phyloP scores from a whole-genome alignment of 2,329 filamentous ascomycete genomes.

The Macroventuria anomochaeta region DNA sequence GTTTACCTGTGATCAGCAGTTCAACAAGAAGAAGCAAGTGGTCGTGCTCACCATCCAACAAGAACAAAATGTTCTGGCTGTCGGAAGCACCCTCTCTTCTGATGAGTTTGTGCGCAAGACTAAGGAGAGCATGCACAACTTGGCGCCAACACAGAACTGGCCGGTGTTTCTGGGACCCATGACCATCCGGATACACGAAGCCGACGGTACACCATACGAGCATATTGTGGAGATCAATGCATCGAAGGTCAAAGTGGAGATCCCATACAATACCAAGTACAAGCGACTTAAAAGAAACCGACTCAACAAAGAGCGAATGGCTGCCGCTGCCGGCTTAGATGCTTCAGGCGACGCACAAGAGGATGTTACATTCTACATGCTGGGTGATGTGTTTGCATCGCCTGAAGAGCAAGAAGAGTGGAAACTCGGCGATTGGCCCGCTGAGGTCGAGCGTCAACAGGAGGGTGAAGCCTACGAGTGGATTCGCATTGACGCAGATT shows the following conservation, averaged over 20 bases:
- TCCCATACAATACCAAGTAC: slow-evolving; percentile 99
- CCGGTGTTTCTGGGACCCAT: slow-evolving; percentile 93
- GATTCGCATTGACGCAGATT: slow-evolving; percentile 97
- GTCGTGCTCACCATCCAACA: slow-evolving; percentile 92
- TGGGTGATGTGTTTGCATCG: slow-evolving; percentile 87
- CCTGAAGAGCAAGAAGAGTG: slow-evolving; percentile 83
- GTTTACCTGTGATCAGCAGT: slow-evolving; percentile 84
- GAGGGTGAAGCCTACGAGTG: slow-evolving; percentile 97
- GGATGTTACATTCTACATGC: slow-evolving; percentile 84
- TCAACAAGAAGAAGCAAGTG: slow-evolving; percentile 97
- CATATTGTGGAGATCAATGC: slow-evolving; percentile 97
- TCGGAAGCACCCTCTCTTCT: slow-evolving; percentile 62
- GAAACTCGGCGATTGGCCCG: slow-evolving; percentile 86
- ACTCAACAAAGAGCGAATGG: slow-evolving; percentile 78
- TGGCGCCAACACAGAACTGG: slow-evolving; percentile 73
- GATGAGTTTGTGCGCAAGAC: slow-evolving; percentile 82
- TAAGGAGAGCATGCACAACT: slow-evolving; percentile 75
- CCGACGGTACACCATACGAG: slow-evolving; percentile 96
- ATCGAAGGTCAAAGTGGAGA: slow-evolving; percentile 82
- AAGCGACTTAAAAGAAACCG: slow-evolving; percentile 92
- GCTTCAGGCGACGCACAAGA: slow-evolving; percentile 69
- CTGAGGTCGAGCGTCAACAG: slow-evolving; percentile 89
- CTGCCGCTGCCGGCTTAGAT: slow-evolving; percentile 68
- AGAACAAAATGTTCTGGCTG: slow-evolving; percentile 39
- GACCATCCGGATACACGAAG: slow-evolving; percentile 97